These are phyloP conservation scores for Corylus avellana DNA, from an alignment of 306 rosid species.

Conservation along the genomic window DNA sequence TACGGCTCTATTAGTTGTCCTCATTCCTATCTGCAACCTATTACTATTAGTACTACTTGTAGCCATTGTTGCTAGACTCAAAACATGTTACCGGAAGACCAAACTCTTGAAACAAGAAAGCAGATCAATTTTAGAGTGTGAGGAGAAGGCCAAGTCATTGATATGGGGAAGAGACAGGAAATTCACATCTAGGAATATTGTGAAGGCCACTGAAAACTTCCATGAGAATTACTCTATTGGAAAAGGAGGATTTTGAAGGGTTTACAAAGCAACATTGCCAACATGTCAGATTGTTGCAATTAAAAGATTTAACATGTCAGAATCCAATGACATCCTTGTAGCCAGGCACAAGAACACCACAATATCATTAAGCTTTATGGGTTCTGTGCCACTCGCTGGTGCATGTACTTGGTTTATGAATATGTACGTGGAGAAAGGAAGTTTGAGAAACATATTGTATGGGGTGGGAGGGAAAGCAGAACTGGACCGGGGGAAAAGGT, in stretches of 20 bases:
- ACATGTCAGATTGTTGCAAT: slow-evolving; percentile 59
- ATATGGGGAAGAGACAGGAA: slow-evolving; percentile 45
- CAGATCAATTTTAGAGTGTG: slow-evolving; percentile 10
- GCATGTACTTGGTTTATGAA: slow-evolving; percentile 66
- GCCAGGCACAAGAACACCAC: slow-evolving; percentile 54
- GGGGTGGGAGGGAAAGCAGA: slow-evolving; percentile 42
- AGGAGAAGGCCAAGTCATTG: slow-evolving; percentile 6
- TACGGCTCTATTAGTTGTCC: slow-evolving; percentile 45
- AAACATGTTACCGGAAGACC: background rate
- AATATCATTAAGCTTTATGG: slow-evolving; percentile 70
- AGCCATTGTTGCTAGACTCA: slow-evolving; percentile 21
- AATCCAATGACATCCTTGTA: slow-evolving; percentile 48
- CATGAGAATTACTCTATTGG: slow-evolving; percentile 60
- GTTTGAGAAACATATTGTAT: slow-evolving; percentile 48
- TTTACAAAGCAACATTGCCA: slow-evolving; percentile 48
- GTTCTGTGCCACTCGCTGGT: slow-evolving; percentile 47
- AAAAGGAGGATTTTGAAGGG: slow-evolving; percentile 73
- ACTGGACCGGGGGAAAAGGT: slow-evolving; percentile 14
- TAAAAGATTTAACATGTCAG: slow-evolving; percentile 45
- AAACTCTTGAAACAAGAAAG: slow-evolving; percentile 35
- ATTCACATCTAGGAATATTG: slow-evolving; percentile 47
- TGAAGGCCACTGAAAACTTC: slow-evolving; percentile 58
- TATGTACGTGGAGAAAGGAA: slow-evolving; percentile 46
- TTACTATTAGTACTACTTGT: slow-evolving; percentile 16
- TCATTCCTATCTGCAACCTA: slow-evolving; percentile 42